These are phyloP conservation scores for Striga hermonthica DNA, from an alignment of 305 asterid genomes.

Conservation along the genomic window DNA sequence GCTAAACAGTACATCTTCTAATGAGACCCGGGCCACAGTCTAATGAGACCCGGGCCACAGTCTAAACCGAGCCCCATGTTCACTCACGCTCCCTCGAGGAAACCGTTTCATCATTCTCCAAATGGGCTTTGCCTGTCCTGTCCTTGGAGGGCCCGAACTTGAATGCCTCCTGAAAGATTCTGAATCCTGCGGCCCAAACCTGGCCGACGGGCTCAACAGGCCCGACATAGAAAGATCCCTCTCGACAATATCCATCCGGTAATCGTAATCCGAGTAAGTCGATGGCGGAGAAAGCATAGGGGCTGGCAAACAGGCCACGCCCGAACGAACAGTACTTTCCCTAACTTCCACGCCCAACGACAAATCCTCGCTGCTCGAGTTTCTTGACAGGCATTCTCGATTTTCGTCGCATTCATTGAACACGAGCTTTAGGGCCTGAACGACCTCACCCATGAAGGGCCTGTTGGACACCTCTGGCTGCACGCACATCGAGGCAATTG, in stretches of 20 bases:
- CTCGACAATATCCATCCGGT: constrained; percentile 52
- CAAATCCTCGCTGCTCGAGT: constrained; percentile 48
- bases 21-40: constrained; percentile 67
- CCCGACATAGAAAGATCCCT: constrained; percentile 67
- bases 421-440: constrained; percentile 82
- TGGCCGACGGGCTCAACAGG: constrained; percentile 50
- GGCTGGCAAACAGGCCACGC: constrained; percentile 36
- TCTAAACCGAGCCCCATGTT: constrained; percentile 50
- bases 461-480: constrained; percentile 92
- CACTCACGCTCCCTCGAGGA: constrained; percentile 69
- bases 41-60: constrained; percentile 72
- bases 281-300: constrained; percentile 46
- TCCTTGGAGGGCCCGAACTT: constrained; percentile 67
- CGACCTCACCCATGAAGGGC: constrained; percentile 97
- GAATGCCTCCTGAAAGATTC: constrained; percentile 63
- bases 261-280: constrained; percentile 48
- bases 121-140: constrained; percentile 42
- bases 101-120: constrained; percentile 65
- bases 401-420: constrained; percentile 63
- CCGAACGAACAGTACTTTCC: constrained; percentile 12
- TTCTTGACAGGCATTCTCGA: constrained; percentile 42
- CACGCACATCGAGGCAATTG: constrained; percentile 96
- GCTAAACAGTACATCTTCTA: constrained; percentile 13
- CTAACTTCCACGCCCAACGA: constrained; percentile 37
- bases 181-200: constrained; percentile 40